Evolutionary conservation across 306 rosid species (phyloP), one percentile per base, ranked within the genome.

Genomic region (Delonix regia): DNA sequence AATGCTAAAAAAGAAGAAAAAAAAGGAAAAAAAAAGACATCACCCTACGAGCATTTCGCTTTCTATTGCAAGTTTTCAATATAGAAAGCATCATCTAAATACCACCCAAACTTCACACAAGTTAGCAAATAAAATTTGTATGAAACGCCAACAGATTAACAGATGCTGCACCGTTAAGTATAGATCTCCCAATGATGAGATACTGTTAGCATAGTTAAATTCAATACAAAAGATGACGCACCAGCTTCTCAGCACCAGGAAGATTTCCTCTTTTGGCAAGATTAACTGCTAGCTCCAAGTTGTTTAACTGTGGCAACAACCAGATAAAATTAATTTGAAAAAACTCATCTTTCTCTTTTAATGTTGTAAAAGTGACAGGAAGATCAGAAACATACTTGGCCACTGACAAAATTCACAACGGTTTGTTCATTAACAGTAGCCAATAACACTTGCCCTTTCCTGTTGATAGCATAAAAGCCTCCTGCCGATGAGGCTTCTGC

Each of bases 191-290:
- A 56, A 57, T 33, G 70, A 73, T n/a, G 59, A 68, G 78, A 81
- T 39, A 51, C 18, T 61, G 67, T 68, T 15, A 45, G 48, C 60
- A 9, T 18, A 64, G 36, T 71, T 70, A 71, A 55, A 64, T 71
- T 75, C 36, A 55, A 4, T 59, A 44, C 22, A 69, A 66, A 18
- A 77, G 52, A 62, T 70, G 65, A 67, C 86, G 56, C 84, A 93
- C 99, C 92, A 96, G 89, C 84, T 96, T 90, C 86, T 96, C 99
- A 11, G 99, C 99, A 78, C 99, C 99, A 24, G 99, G 99, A 83
- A 96, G 98, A 76, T 96, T 93, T 88, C 99, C 99, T 85, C 99
- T 87, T 89, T 96, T 93, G 74, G 99, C 99, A 75, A 96, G 98
- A 86, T 89, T 96, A 78, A 96, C 99, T 21, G 99, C 99, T 55